Percentiles rank a stretch among this genome's conserved stretches.
These are phyloP conservation scores for Penicillium sp. DNA, from an alignment of 2,329 filamentous ascomycete genomes.

Conservation along the genomic window DNA sequence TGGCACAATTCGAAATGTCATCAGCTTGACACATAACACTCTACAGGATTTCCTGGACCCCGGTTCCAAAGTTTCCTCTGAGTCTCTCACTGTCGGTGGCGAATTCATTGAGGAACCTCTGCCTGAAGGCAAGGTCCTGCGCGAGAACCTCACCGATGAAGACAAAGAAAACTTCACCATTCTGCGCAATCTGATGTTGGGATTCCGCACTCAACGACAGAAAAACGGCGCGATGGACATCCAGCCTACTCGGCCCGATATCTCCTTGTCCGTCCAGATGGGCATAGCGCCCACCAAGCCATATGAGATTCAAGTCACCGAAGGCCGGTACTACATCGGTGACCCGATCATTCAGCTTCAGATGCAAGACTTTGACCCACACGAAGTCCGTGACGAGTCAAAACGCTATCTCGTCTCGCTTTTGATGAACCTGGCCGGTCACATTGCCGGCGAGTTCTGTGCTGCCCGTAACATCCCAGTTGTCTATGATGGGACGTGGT, in stretches of 20 bases:
- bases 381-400: conserved; percentile 40
- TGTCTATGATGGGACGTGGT: conserved; percentile 41
- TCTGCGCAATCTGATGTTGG: conserved; percentile 43
- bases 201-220: conserved; percentile 38
- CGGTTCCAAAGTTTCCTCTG: conserved; percentile 15
- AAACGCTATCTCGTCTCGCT: conserved; percentile 47
- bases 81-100: conserved; percentile 36
- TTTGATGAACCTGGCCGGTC: conserved; percentile 58
- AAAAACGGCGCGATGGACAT: conserved; percentile 45
- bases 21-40: conserved; percentile 53
- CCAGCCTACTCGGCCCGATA: conserved; percentile 18
- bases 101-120: conserved; percentile 22
- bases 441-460: conserved; percentile 39
- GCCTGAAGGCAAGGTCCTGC: conserved; percentile 24
- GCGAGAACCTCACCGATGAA: conserved; percentile 34
- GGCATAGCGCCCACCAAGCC: conserved; percentile 26
- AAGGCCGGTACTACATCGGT: conserved; percentile 40
- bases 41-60: conserved; percentile 43
- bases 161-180: conserved; percentile 39
- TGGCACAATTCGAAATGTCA: conserved; percentile 58
- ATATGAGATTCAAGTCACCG: conserved; percentile 32
- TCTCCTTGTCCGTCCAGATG: conserved; percentile 30
- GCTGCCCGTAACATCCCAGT: conserved; percentile 40
- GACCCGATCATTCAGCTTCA: conserved; percentile 47
- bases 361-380: conserved; percentile 35